phyloP scores from a whole-genome alignment of 139 green algal genomes.

The Zygnema cylindricum region DNA sequence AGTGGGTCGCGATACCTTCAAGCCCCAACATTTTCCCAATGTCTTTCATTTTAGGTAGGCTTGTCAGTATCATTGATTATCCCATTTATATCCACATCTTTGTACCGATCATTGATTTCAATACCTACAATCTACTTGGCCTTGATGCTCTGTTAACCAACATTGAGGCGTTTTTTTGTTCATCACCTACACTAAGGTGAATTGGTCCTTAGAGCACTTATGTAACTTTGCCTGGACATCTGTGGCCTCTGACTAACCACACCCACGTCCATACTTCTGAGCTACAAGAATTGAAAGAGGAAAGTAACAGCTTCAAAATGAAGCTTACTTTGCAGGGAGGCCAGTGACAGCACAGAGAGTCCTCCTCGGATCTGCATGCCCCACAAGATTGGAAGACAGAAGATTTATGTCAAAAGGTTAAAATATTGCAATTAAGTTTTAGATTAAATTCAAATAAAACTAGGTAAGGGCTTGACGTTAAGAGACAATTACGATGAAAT shows the following conservation, averaged over 20 bases:
- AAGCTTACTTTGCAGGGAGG: conserved; percentile 50
- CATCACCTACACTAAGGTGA: too few species aligned
- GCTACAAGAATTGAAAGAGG: not conserved
- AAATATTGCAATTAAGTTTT: not conserved
- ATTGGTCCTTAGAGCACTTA: not conserved
- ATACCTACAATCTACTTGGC: conserved; percentile 1
- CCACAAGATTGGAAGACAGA: conserved; percentile 6
- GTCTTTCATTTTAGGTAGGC: not conserved
- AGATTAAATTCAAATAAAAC: conserved; percentile 18
- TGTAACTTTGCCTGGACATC: not conserved
- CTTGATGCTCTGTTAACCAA: not conserved
- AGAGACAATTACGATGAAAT: not conserved
- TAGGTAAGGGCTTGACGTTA: not conserved
- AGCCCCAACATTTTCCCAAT: not conserved
- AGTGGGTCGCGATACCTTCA: conserved; percentile 46
- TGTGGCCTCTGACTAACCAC: too few species aligned
- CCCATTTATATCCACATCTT: conserved; percentile 10
- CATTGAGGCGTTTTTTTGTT: not conserved
- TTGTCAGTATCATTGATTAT: not conserved
- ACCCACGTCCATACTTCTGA: too few species aligned
- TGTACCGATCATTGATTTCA: conserved; percentile 12
- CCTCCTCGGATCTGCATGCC: conserved; percentile 42
- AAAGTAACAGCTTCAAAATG: not conserved
- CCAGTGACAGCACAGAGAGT: conserved; percentile 45
- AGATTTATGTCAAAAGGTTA: not conserved